Evolutionary conservation across 805 yeast genomes (phyloP).

Genomic region (Wickerhamiella domercqiae): DNA sequence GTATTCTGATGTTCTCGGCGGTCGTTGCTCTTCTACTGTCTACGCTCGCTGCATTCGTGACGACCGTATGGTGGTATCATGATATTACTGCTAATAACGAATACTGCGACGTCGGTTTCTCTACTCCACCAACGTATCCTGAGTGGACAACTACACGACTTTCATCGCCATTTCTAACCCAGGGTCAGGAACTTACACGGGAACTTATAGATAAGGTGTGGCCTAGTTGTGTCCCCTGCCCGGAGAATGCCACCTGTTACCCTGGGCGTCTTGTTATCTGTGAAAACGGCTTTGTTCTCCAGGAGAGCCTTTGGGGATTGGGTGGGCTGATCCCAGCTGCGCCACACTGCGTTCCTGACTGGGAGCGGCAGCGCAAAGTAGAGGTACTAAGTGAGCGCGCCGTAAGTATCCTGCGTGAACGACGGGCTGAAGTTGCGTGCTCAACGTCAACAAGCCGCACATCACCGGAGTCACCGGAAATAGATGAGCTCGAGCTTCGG

Average conservation of each 20-base stretch:
- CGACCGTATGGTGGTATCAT: constrained; percentile 8
- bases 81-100: constrained; percentile 8
- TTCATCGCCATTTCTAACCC: neutral
- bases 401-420: constrained; percentile 45
- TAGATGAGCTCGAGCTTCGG: constrained; percentile 20
- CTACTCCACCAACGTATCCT: constrained; percentile 9
- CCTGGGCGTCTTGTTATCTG: constrained; percentile 48
- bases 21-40: no score
- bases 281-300: constrained; percentile 44
- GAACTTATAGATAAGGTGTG: constrained; percentile 10
- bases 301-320: constrained; percentile 38
- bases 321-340: constrained; percentile 45
- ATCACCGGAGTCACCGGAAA: constrained; percentile 17
- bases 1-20: no score
- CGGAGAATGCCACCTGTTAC: constrained; percentile 64
- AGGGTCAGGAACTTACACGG: constrained; percentile 6
- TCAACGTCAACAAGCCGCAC: constrained; percentile 24
- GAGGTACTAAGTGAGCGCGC: constrained; percentile 52
- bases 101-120: constrained; percentile 11
- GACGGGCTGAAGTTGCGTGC: constrained; percentile 51
- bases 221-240: constrained; percentile 53
- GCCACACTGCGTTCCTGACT: constrained; percentile 61
- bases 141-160: constrained; percentile 5
- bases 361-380: constrained; percentile 50
- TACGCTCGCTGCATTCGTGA: constrained; percentile 1